Evolutionary conservation across 495 filamentous ascomycete genomes (phyloP), one percentile per base, ranked within the genome.

Genomic region (Aspergillus heteromorphus): DNA sequence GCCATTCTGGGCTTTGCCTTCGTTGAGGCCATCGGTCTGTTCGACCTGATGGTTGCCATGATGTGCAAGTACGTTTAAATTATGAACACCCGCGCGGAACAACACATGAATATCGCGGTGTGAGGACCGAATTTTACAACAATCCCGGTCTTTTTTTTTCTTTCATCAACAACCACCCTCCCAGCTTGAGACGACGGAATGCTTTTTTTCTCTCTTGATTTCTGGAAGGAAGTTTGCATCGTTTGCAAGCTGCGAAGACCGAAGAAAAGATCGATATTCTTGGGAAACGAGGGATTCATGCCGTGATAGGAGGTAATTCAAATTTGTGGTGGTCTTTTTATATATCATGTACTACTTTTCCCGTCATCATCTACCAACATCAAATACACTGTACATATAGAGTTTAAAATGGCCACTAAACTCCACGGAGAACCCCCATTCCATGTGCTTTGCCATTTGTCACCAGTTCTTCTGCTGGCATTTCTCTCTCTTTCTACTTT

Each of bases 1-100:
- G 88, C 89, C 81, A 91, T 93, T 86, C 77, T 93, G 68, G 88
- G 88, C 77, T 93, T 93, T 74, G 88, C 89, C 66, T 93, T 93
- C 84, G 88, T 89, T 71, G 89, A 93, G 74, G 89, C 89, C 79
- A 93, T 90, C 63, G 89, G 88, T 83, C 84, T 93, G 67, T 91
- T 92, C 87, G 87, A 89, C 70, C 84, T 92, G 66, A 92, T 92
- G 87, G 83, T 91, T 86, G 86, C 87, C 74, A 86, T 89, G 78
- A 89, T 89, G 86, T 84, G 83, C 83, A 87, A 87, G 81, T 77
- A 75, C 72, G 70, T 77, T 58, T 77, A 75, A 77, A 65, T 63
- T 55, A 54, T n/a, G 34, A 38, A n/a, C n/a, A n/a, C 34, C 34
- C 13, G 34, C 13, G 34, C 4, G 3, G 3, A 7, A 7, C 21